Base-by-base conservation (phyloP, 805 yeast genomes). In the Peterozyma xylosa region DNA sequence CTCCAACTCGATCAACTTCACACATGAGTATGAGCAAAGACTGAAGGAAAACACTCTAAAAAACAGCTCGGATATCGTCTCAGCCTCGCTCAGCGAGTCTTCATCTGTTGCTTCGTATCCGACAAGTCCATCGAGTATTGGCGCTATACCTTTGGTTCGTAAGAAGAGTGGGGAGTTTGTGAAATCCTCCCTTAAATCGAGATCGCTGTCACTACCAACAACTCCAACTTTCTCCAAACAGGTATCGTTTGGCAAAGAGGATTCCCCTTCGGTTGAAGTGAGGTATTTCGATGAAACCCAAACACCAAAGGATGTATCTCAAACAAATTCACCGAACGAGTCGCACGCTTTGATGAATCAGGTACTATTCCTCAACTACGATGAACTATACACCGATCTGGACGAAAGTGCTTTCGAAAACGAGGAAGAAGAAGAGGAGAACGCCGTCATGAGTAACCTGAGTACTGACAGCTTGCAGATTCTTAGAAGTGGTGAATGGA, bases 81-180 rank as follows among this genome's bases (percentile, higher is more conserved):
- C 30, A 10, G 16, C 13, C 13, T 43, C 42, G 2, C n/a, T 35
- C 27, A 11, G 34, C 29, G 18, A 35, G 2, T 39, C 40, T 5
- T 10, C 35, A 10, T 37, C 36, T 11, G 44, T 18, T 9, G 42
- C 11, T 9, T 36, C 35, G 5, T 11, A 33, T 6, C 16, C 35
- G 18, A 17, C 17, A 9, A 34, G 42, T 13, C 38, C 42, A 33
- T 35, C 46, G 9, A 15, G 13, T n/a, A 10, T 17, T 32, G 33
- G 37, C 13, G 34, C 13, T 41, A 17, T 41, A 13, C 67, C 69
- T 2, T 63, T 86, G 45, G 76, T 87, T 3, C 78, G 95, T 39
- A 90, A 89, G 59, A 89, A 89, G 60, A 78, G 88, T 1, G 96
- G 96, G 11, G 96, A 88, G 57, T 66, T 85, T 38, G 84, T 87